These are phyloP conservation scores for Mycena amicta DNA, from an alignment of 768 basidiomycete genomes.

Conservation along the genomic window DNA sequence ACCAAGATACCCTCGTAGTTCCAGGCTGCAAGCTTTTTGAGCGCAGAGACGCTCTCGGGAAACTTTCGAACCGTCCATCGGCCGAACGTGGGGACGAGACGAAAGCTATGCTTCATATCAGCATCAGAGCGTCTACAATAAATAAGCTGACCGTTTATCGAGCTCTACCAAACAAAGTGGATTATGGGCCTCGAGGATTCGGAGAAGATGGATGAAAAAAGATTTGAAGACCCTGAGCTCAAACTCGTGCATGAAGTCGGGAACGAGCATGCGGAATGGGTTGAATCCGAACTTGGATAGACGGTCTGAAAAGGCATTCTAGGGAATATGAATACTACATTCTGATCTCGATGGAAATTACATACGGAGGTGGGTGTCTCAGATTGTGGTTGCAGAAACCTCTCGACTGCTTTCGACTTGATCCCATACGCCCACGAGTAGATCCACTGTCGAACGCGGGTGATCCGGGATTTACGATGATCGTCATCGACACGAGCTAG, in stretches of 20 bases:
- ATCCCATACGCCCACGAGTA: background rate
- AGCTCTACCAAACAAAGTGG: too few species aligned
- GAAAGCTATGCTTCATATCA: background rate
- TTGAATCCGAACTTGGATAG: constrained; percentile 14
- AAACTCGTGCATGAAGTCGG: constrained; percentile 27
- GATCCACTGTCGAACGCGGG: background rate
- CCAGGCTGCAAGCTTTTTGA: background rate
- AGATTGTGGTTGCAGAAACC: background rate
- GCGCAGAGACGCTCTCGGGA: background rate
- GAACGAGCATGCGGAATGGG: constrained; percentile 20
- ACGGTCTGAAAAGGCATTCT: constrained; percentile 26
- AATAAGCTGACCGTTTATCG: too few species aligned
- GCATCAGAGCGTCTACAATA: background rate
- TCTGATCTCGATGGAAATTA: background rate
- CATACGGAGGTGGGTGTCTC: background rate
- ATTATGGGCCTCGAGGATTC: background rate
- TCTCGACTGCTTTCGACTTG: background rate
- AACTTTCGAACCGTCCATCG: background rate
- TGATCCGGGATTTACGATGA: background rate
- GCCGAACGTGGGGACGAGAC: background rate
- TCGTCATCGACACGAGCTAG: background rate
- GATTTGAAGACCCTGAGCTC: constrained; percentile 27
- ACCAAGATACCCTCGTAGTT: background rate
- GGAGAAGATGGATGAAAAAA: constrained; percentile 23
- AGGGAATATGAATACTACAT: background rate